Conservation (phyloP, 176 grass and related monocot species). For the Chloris gayana region DNA sequence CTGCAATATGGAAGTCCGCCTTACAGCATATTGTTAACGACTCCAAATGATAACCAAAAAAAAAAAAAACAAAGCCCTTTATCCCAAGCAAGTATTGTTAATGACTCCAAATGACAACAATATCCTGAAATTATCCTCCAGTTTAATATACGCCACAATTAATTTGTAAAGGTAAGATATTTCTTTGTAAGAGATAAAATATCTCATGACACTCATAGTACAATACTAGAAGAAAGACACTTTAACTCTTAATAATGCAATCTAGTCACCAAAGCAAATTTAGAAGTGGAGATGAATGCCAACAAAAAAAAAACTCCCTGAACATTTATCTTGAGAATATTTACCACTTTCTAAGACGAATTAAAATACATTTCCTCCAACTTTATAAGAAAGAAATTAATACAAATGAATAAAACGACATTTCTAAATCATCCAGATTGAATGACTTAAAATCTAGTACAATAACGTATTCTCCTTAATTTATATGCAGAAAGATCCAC, state of each 20-base stretch:
- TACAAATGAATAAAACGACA: not conserved
- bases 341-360: slow-evolving; percentile 1
- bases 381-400: not conserved
- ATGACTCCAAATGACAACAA: not conserved
- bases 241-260: not conserved
- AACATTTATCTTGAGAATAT: not conserved
- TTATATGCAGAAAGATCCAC: not conserved
- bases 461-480: not conserved
- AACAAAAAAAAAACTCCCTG: slow-evolving; percentile 4
- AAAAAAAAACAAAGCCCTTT: no score
- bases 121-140: not conserved
- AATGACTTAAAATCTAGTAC: not conserved
- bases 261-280: not conserved
- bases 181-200: not conserved
- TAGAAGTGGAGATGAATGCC: not conserved
- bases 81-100: no score
- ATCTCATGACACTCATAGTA: not conserved
- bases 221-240: not conserved
- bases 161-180: not conserved
- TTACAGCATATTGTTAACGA: not conserved
- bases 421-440: not conserved
- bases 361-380: not conserved
- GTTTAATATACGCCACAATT: not conserved
- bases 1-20: not conserved
- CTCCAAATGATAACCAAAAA: not conserved